phyloP scores from a whole-genome alignment of 2,329 filamentous ascomycete species.

The Westerdykella ornata region DNA sequence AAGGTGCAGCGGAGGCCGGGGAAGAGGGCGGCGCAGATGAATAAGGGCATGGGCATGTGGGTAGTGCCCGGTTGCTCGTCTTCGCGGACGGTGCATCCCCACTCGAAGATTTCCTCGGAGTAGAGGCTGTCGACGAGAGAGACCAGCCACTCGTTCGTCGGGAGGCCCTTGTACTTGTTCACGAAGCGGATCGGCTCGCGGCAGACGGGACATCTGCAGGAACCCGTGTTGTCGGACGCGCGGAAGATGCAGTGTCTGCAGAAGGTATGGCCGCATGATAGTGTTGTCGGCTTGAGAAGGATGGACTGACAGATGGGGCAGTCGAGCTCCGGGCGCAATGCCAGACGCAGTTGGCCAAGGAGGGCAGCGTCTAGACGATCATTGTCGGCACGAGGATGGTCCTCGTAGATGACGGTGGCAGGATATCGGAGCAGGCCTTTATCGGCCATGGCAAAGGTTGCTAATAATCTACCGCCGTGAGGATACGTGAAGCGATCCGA shows the following conservation, averaged over 20 bases:
- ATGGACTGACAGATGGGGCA: constrained; percentile 83
- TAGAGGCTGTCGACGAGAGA: constrained; percentile 63
- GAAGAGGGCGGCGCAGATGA: constrained; percentile 75
- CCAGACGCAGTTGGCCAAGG: constrained; percentile 55
- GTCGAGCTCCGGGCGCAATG: constrained; percentile 64
- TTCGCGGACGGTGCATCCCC: constrained; percentile 50
- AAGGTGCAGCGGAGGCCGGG: constrained; percentile 77
- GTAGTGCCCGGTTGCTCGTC: constrained; percentile 53
- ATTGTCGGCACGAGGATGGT: constrained; percentile 30
- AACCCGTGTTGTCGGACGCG: constrained; percentile 60
- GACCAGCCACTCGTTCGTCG: constrained; percentile 57
- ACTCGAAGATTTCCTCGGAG: constrained; percentile 53
- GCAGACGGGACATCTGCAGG: constrained; percentile 72
- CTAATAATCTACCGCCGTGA: constrained; percentile 54
- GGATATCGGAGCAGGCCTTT: constrained; percentile 54
- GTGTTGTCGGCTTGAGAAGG: constrained; percentile 76
- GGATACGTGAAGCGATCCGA: constrained; percentile 36
- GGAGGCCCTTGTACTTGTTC: constrained; percentile 46
- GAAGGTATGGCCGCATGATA: constrained; percentile 81
- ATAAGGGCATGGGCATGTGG: constrained; percentile 58
- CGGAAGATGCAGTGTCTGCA: constrained; percentile 73
- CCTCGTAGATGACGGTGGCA: constrained; percentile 49
- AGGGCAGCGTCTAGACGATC: constrained; percentile 44
- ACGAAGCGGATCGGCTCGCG: constrained; percentile 55
- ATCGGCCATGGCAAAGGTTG: constrained; percentile 60